Conservation (phyloP, 805 yeast genomes). For the Hanseniaspora vineae region DNA sequence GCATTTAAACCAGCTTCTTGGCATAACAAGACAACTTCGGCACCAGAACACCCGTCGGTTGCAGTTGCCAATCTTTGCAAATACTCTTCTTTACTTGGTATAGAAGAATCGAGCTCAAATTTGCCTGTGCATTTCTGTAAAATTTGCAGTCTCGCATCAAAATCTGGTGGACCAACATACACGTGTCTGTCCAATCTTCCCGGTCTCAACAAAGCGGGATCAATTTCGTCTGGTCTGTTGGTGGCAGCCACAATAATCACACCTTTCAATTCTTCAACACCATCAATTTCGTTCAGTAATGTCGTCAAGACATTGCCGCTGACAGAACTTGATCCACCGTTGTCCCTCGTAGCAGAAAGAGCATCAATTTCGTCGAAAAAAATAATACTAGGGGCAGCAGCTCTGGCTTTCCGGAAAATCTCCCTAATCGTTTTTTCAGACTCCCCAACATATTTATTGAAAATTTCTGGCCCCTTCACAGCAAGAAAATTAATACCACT, state of each 20-base stretch:
- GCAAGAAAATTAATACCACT: constrained; percentile 89
- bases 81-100: constrained; percentile 32
- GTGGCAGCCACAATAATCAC: constrained; percentile 95
- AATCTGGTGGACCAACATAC: constrained; percentile 87
- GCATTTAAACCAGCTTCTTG: constrained; percentile 97
- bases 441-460: constrained; percentile 93
- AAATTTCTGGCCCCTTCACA: constrained; percentile 92
- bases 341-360: constrained; percentile 62
- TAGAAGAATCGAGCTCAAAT: constrained; percentile 39
- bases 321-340: constrained; percentile 46
- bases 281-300: constrained; percentile 87
- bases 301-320: constrained; percentile 83
- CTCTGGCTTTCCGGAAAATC: constrained; percentile 83
- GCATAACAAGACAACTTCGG: constrained; percentile 81
- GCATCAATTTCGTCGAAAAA: constrained; percentile 98
- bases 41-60: constrained; percentile 93
- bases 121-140: constrained; percentile 52
- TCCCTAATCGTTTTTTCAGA: constrained; percentile 89
- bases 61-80: constrained; percentile 32
- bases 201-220: constrained; percentile 85
- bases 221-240: constrained; percentile 86
- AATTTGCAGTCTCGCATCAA: constrained; percentile 66
- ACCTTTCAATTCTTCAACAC: constrained; percentile 88
- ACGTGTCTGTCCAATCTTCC: constrained; percentile 91
- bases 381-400: constrained; percentile 88